phyloP scores from a whole-genome alignment of 306 rosid genomes.

The Ziziphus jujuba region DNA sequence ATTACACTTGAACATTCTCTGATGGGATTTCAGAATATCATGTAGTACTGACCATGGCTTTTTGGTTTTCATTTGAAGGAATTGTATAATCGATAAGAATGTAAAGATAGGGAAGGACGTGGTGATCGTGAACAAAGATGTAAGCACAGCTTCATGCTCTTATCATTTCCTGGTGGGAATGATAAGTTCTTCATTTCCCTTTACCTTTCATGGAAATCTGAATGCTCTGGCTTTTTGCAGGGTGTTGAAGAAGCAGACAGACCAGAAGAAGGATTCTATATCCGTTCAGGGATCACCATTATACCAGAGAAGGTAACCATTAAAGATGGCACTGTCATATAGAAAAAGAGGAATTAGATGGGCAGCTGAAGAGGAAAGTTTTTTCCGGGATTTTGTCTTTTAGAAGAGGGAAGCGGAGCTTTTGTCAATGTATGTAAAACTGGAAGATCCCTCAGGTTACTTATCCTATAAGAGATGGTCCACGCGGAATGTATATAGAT shows the following conservation, averaged over 20 bases:
- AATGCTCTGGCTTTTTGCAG: slow-evolving; percentile 38
- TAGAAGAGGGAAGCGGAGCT: slow-evolving; percentile 26
- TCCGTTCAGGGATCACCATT: slow-evolving; percentile 75
- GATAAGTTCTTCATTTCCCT: background rate
- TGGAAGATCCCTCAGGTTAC: slow-evolving; percentile 32
- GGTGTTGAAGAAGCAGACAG: slow-evolving; percentile 84
- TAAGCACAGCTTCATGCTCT: slow-evolving; percentile 40
- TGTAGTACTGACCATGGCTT: slow-evolving; percentile 18
- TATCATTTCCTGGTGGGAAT: too few species aligned
- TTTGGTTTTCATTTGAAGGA: slow-evolving; percentile 46
- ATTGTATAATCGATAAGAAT: slow-evolving; percentile 88
- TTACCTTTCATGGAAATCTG: slow-evolving; percentile 2
- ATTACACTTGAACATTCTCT: slow-evolving; percentile 5
- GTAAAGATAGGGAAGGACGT: slow-evolving; percentile 81
- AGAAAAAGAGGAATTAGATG: background rate
- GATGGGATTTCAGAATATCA: slow-evolving; percentile 6
- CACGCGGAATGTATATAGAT: slow-evolving; percentile 36
- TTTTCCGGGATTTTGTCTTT: slow-evolving; percentile 12
- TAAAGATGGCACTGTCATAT: slow-evolving; percentile 70
- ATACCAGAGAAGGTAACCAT: slow-evolving; percentile 73
- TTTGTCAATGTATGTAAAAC: slow-evolving; percentile 25
- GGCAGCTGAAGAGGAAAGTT: slow-evolving; percentile 13
- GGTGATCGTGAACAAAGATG: slow-evolving; percentile 73
- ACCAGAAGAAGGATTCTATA: slow-evolving; percentile 74
- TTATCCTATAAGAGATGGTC: slow-evolving; percentile 14